phyloP scores from a whole-genome alignment of 768 basidiomycete species.

The Ramaria sp. region DNA sequence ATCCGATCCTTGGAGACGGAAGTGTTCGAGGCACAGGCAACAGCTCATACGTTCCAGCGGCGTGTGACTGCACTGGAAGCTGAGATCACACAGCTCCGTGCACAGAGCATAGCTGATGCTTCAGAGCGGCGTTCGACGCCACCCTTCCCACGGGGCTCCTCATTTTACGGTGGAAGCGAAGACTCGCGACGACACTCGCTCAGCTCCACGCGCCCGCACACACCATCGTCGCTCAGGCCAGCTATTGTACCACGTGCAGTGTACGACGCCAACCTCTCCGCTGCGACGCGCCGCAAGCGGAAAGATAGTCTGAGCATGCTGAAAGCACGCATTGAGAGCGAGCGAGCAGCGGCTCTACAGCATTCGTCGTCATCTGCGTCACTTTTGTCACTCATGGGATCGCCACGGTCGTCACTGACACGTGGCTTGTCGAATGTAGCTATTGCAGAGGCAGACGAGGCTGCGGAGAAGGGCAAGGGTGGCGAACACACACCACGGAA shows the following conservation, averaged over 20 bases:
- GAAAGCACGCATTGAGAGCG: slow-evolving; percentile 82
- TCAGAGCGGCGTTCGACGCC: slow-evolving; percentile 24
- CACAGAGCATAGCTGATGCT: slow-evolving; percentile 18
- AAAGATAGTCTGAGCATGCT: slow-evolving; percentile 81
- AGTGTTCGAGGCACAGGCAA: slow-evolving; percentile 63
- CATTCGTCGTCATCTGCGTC: slow-evolving; percentile 4
- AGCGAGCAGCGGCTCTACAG: slow-evolving; percentile 37
- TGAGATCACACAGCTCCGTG: slow-evolving; percentile 41
- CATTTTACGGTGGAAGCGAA: slow-evolving; percentile 31
- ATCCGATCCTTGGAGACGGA: slow-evolving; percentile 66
- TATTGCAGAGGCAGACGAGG: slow-evolving; percentile 6
- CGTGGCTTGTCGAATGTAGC: slow-evolving; percentile 29
- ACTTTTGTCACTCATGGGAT: slow-evolving; percentile 22
- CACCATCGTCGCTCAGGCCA: slow-evolving; percentile 21
- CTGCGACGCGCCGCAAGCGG: slow-evolving; percentile 73
- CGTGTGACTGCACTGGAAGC: slow-evolving; percentile 57
- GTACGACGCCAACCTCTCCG: slow-evolving; percentile 58
- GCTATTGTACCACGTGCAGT: slow-evolving; percentile 34
- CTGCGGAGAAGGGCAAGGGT: slow-evolving; percentile 28
- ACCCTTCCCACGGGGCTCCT: slow-evolving; percentile 34
- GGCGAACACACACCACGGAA: slow-evolving; percentile 19
- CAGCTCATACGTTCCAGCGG: slow-evolving; percentile 55
- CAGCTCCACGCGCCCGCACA: slow-evolving; percentile 18
- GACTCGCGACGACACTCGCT: slow-evolving; percentile 16
- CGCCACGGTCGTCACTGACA: slow-evolving; percentile 30